phyloP scores from a whole-genome alignment of 179 eudicot species.

The Sideroxylon spinosum region DNA sequence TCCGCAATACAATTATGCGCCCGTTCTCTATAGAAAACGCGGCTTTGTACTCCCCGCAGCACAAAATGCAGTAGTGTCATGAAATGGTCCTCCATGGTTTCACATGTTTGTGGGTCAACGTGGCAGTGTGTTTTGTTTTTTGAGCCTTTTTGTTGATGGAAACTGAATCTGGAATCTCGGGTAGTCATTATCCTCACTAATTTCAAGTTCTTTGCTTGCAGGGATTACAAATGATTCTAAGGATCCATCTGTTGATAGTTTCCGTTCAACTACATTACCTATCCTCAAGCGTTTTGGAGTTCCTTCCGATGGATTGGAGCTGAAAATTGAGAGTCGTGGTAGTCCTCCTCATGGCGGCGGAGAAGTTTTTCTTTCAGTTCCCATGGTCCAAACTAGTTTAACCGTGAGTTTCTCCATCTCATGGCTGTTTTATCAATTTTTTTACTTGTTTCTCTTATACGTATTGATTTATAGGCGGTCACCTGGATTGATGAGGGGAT shows the following conservation, averaged over 20 bases:
- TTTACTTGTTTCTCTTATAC: not conserved
- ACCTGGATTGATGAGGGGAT: conserved; percentile 82
- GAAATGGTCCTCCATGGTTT: no score
- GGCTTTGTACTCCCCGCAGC: no score
- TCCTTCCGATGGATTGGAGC: conserved; percentile 72
- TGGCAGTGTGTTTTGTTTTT: no score
- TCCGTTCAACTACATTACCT: conserved; percentile 58
- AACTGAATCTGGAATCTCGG: no score
- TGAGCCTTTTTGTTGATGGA: no score
- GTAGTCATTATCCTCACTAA: no score
- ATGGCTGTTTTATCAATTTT: not conserved
- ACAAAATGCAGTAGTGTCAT: no score
- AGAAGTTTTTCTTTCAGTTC: conserved; percentile 66
- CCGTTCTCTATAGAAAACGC: no score
- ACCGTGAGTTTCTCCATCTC: conserved; percentile 34
- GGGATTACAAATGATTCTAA: conserved; percentile 84
- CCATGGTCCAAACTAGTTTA: conserved; percentile 56
- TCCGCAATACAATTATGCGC: no score
- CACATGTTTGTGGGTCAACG: no score
- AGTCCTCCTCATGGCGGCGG: conserved; percentile 91
- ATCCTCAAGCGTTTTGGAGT: conserved; percentile 77
- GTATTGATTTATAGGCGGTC: conserved; percentile 51
- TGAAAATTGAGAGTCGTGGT: conserved; percentile 82
- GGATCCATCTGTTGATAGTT: conserved; percentile 92
- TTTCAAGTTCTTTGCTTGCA: conserved; percentile 15